Percentiles rank a stretch among this genome's conserved stretches.
Conservation (phyloP, 352 stramenopile genomes). For the Pythium phragmitis region DNA sequence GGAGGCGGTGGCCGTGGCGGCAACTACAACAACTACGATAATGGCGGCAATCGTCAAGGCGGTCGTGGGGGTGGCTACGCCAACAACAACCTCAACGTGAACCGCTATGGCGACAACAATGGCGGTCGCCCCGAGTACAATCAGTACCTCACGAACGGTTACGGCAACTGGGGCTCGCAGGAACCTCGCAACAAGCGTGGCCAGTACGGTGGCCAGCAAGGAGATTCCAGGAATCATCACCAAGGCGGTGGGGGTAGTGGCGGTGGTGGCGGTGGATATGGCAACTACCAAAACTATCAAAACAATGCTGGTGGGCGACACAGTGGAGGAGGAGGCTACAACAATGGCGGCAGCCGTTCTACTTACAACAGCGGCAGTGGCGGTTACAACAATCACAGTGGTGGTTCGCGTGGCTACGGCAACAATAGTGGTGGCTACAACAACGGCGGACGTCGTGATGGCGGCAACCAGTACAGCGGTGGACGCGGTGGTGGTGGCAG, state of each 20-base stretch:
- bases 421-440: conserved; percentile 25
- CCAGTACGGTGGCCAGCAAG: conserved; percentile 40
- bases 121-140: conserved; percentile 47
- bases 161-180: conserved; percentile 78
- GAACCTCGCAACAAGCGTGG: conserved; percentile 77
- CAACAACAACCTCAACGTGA: conserved; percentile 66
- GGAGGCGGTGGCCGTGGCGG: conserved; percentile 38
- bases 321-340: conserved; percentile 10
- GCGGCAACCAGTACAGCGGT: conserved; percentile 11
- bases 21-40: conserved; percentile 57
- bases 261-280: conserved; percentile 27
- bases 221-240: conserved; percentile 9
- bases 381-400: conserved; percentile 16
- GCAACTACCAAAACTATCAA: conserved; percentile 26
- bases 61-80: conserved; percentile 14
- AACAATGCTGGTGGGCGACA: conserved; percentile 12
- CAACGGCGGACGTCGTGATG: conserved; percentile 6
- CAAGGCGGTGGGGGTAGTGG: conserved; percentile 27
- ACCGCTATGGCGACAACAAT: conserved; percentile 44
- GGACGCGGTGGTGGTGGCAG: conserved; percentile 3
- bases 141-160: conserved; percentile 73
- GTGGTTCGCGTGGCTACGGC: conserved; percentile 30
- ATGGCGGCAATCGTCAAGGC: conserved; percentile 32
- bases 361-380: conserved; percentile 21
- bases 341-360: conserved; percentile 15